Base-by-base conservation (phyloP, 768 basidiomycete species). In the Leccinum rimulosum region DNA sequence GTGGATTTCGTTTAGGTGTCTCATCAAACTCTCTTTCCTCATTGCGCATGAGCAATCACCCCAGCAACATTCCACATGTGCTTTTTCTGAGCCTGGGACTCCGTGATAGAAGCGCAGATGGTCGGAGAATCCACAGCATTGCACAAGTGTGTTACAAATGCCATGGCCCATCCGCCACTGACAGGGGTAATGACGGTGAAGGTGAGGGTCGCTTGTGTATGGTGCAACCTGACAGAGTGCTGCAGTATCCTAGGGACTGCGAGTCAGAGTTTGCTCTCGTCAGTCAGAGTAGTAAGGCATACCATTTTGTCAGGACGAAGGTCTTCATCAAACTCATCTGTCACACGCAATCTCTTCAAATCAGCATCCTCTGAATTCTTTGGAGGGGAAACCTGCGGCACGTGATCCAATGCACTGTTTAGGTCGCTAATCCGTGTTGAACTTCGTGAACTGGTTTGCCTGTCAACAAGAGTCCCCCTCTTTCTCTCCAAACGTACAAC, bases 1-100 rank as follows among this genome's bases (percentile, higher is more conserved):
- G 25, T 73, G 71, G 31, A 28, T 59, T 43, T 73, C 71, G 27
- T 62, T 62, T 17, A 73, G 50, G 17, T 74, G 71, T 15, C 73
- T 61, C 31, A 56, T 31, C 14, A 73, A 28, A 22, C 73, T 71
- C 57, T 73, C 71, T 43, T 54, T 73, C 25, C 60, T 74, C 69
- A 74, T 68, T 0, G 49, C 53, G 10, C 28, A 0, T 3, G 3
- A 22, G 30, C 71, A 74, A 10, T 38, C 50, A 19, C 9, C 3
- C 71, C 71, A 74, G 31, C 7, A 28, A 9, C 73, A 73, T 1
- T 0, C 31, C 12, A 74, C 0, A 0, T 0, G 0, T 9, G 43
- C 2, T 17, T 56, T 49, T 0, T 69, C 71, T 17, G 63, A 15
- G 8, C 65, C 71, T 1, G n/a, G 2, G 27, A 74, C 15, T 12